Evolutionary conservation across 257 asterid species (phyloP), one percentile per base, ranked within the genome.

Genomic region (Solanum etuberosum): DNA sequence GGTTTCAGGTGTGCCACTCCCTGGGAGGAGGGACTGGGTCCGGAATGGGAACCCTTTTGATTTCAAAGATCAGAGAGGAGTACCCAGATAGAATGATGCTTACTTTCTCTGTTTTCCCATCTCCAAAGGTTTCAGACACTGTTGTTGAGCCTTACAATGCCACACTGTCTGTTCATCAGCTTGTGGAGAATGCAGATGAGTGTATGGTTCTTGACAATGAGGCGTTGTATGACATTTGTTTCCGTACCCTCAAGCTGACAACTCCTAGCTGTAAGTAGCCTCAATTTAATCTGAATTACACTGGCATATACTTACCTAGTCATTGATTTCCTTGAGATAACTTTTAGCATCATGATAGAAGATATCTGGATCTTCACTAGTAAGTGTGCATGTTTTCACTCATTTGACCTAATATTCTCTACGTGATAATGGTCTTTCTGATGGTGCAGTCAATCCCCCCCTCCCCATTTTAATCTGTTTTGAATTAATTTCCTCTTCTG

Each of bases 91-190:
- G 93, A 42, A 91, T 91, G 93, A 91, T 91, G 93, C 86, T 91
- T 32, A 90, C 93, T 0, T 91, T 91, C 88, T 91, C 93, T 3
- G 94, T 92, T 54, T 92, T 90, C 91, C 93, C 93, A 46, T 92
- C 94, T 14, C 92, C 94, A 21, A 90, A 92, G 88, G 94, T 92
- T 72, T 90, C 94, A 4, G 94, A 92, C 38, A 92, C 94, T 3
- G 94, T 92, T 25, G 93, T 92, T 9, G 94, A 90, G 91, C 94
- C 93, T 8, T 92, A 92, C 92, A 92, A 92, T 23, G 93, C 94
- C 16, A 92, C 92, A 0, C 65, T 92, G 25, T 92, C 94, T 18
- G 94, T 92, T 72, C 94, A 92, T 67, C 94, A 92, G 89, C 94
- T 92, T n/a, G 94, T 92, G 38, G 94, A 92, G 72, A 92, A 92